These are phyloP conservation scores for Ricinus communis DNA, from an alignment of 345 rosid genomes.

Conservation along the genomic window DNA sequence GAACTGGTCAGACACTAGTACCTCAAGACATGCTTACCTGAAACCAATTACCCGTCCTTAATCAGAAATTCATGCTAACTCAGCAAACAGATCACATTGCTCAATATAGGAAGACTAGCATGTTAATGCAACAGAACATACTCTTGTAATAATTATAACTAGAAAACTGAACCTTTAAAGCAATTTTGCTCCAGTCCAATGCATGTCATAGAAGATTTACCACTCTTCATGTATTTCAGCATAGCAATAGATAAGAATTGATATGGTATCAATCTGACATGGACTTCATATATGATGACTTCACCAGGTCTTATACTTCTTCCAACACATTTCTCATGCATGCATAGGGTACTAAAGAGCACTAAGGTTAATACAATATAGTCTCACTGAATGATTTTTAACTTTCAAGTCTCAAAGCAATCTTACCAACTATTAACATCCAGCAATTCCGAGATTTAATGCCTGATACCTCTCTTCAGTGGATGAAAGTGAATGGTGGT, in stretches of 20 bases:
- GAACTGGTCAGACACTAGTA: neutral
- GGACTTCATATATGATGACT: slow-evolving; percentile 32
- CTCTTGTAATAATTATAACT: slow-evolving; percentile 5
- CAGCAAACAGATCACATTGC: neutral
- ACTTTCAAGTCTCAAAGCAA: slow-evolving; percentile 70
- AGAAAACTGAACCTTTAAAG: neutral
- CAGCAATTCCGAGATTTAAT: slow-evolving; percentile 66
- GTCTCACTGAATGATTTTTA: slow-evolving; percentile 57
- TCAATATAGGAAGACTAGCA: neutral
- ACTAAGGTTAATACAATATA: slow-evolving; percentile 43
- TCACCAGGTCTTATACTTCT: slow-evolving; percentile 31
- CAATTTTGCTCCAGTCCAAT: slow-evolving; percentile 14
- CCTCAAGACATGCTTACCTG: neutral
- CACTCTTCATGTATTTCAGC: slow-evolving; percentile 32
- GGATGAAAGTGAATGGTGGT: slow-evolving; percentile 63
- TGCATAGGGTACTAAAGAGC: slow-evolving; percentile 36
- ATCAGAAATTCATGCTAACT: neutral
- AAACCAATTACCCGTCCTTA: neutral
- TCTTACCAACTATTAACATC: slow-evolving; percentile 95
- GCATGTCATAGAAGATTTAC: slow-evolving; percentile 23
- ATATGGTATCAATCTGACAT: slow-evolving; percentile 14
- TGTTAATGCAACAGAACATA: slow-evolving; percentile 1
- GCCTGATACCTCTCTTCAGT: slow-evolving; percentile 92
- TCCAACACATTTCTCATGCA: slow-evolving; percentile 39
- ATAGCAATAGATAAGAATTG: slow-evolving; percentile 25